Base-by-base conservation (phyloP, 225 moss, liverwort and hornwort genomes). In the Neckera pumila region DNA sequence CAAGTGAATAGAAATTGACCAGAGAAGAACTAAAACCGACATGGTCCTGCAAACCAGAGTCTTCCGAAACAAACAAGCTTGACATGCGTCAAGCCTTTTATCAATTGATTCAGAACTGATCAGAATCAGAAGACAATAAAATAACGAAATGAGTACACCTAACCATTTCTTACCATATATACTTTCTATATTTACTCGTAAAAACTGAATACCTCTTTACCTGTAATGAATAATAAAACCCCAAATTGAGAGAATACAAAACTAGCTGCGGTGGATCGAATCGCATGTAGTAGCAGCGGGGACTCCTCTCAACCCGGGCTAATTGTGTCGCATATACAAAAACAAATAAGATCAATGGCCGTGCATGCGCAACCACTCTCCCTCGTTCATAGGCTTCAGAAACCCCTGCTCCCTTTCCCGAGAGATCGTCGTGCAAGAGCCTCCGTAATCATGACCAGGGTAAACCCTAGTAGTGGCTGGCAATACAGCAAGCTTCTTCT, bases 371-470 rank as follows among this genome's bases (percentile, higher is more conserved):
- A 97, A 57, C 98, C 98, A 98, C 47, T 97, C 92, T 56, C 90
- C 90, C 89, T 98, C 97, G 14, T 91, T 79, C 90, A 97, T 90
- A 12, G 95, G 94, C 85, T 90, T 95, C 83, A 98, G 80, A 27
- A 98, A 88, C 15, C 98, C 98, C 79, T 81, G 93, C 85, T 89
- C 94, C 85, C 89, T 95, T 87, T 98, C 98, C 59, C 94, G 93
- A 64, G 91, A 95, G 67, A 98, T 97, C 43, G 98, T 96, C 53
- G 98, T 98, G 87, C 85, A 82, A 42, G 97, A 92, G 51, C 98
- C 98, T 85, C 98, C 98, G 78, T 98, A 98, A 82, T 98, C 95
- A 88, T 98, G 98, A 67, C 98, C 98, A 54, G 98, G 98, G 85
- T 96, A 98, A 69, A 98, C 98, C 93, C 93, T 96, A 25, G 98